Percentiles rank a stretch among this genome's conserved stretches.
Conservation (phyloP, 306 rosid genomes). For the Pachyrhizus erosus region DNA sequence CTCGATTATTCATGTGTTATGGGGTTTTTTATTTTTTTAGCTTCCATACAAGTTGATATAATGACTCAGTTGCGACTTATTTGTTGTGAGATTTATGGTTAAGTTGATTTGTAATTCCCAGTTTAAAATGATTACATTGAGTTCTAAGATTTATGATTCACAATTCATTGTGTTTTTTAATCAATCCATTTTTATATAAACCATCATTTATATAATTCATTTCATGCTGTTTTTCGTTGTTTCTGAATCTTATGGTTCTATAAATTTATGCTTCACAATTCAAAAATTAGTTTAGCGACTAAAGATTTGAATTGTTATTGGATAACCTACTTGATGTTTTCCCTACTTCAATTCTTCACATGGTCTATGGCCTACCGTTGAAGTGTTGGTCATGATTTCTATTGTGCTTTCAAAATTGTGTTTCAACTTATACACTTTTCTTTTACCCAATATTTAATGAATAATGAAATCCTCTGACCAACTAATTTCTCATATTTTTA, state of each 20-base stretch:
- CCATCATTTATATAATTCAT: background rate
- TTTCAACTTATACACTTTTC: conserved; percentile 4
- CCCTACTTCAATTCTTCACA: conserved; percentile 11
- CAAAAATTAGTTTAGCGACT: background rate
- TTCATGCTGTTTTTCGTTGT: background rate
- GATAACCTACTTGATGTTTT: background rate
- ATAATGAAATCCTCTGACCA: conserved; percentile 4
- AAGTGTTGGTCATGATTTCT: conserved; percentile 26
- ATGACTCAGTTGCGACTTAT: background rate
- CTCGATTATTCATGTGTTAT: background rate
- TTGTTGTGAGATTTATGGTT: background rate
- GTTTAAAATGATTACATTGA: background rate
- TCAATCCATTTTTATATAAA: background rate
- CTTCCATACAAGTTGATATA: background rate
- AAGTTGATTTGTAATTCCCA: background rate
- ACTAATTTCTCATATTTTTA: conserved; percentile 11
- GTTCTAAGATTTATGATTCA: background rate
- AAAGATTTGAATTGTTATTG: background rate
- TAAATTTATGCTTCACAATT: background rate
- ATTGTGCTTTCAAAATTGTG: background rate
- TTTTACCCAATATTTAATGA: background rate
- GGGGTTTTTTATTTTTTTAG: background rate
- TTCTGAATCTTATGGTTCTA: background rate
- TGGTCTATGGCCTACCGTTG: conserved; percentile 1
- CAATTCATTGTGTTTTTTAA: background rate